A percentile compares a stretch with the other conserved stretches of the same genome.
Evolutionary conservation across 1,139 yeast species (phyloP).

Genomic region (Torulaspora globosa): DNA sequence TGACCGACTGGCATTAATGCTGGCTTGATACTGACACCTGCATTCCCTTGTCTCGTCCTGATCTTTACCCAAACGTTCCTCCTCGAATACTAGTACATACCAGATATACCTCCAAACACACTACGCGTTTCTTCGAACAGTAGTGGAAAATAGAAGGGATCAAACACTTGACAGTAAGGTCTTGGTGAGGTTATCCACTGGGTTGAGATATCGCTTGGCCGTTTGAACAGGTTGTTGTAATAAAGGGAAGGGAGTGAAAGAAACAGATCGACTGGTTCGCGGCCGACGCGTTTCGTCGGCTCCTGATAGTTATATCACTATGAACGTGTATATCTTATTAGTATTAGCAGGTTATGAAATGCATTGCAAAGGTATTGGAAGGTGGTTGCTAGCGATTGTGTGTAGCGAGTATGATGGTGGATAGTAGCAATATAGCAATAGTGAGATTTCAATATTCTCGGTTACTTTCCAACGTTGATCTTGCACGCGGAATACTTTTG

Average conservation of each 20-base stretch:
- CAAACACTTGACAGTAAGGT: conserved; percentile 3
- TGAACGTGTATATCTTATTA: neutral
- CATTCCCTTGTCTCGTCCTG: no score
- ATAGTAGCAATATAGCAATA: neutral
- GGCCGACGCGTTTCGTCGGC: conserved; percentile 6
- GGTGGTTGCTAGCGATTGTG: neutral
- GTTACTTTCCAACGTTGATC: conserved; percentile 75
- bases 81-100: conserved; percentile 1
- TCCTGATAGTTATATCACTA: neutral
- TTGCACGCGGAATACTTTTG: conserved; percentile 76
- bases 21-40: no score
- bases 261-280: conserved; percentile 4
- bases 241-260: conserved; percentile 6
- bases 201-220: neutral
- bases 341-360: neutral
- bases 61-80: neutral
- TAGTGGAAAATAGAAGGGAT: neutral
- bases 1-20: no score
- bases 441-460: neutral
- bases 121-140: neutral
- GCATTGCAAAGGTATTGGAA: conserved; percentile 4
- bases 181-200: neutral
- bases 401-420: neutral
- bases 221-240: neutral
- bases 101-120: conserved; percentile 2